Evolutionary conservation across 805 yeast genomes (phyloP), one percentile per base, ranked within the genome.

Genomic region (Schizosaccharomyces osmophilus): DNA sequence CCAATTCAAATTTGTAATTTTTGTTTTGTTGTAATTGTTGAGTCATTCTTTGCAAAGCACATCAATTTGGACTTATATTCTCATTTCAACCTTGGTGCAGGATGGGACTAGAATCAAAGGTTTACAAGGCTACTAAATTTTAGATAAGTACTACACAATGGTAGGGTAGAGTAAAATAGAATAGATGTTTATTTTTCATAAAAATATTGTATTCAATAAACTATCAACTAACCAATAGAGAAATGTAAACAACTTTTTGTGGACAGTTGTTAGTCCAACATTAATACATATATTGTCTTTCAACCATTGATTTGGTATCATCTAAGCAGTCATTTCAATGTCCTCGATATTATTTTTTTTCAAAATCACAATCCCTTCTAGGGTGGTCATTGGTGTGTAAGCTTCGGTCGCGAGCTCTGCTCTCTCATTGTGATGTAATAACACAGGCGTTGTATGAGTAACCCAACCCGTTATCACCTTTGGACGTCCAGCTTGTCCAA

Each of bases 381-480:
- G 77, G 63, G 82, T 79, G 11, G 93, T 79, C 67, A 87, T 78
- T 64, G 95, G 82, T 64, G 86, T 77, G 74, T 89, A 93, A 73
- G 93, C 96, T 64, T 88, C 95, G 67, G 85, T 88, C 70, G 94
- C 99, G 66, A 93, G 76, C 72, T 93, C 99, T 0, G 98, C 99
- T 64, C 97, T 79, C 72, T 93, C 99, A 55, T 97, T 97, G 67
- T 83, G 82, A 51, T 93, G 89, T 62, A 93, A 77, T 67, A 93
- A 76, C 24, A 93, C 99, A 0, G 99, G 99, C 0, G 99, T 93
- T 4, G 93, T 85, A 69, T 93, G 98, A 1, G 99, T 93, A 24
- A 93, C 97, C 98, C 98, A 93, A 45, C 99, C 99, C 3, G 99
- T 93, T 59, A 93, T 93, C 13, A 97, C 89, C 77, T 93, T 93